Conservation (phyloP, 441 rosid species). For the Syzygium malaccense region DNA sequence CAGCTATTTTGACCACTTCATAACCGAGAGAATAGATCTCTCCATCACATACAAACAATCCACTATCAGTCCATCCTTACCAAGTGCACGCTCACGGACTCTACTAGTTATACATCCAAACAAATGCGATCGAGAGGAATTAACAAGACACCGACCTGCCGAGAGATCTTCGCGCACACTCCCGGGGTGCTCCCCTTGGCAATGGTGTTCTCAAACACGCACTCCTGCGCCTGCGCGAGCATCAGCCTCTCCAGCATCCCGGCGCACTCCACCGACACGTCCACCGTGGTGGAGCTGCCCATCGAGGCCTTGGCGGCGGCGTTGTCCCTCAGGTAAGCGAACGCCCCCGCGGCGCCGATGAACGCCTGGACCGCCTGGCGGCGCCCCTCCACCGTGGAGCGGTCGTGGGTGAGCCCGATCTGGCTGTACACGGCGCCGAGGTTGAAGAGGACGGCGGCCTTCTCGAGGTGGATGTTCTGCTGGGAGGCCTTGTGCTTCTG, state of each 20-base stretch:
- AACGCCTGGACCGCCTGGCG: constrained; percentile 87
- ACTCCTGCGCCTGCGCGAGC: constrained; percentile 96
- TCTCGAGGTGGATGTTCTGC: constrained; percentile 87
- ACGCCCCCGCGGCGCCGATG: constrained; percentile 80
- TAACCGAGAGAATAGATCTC: neutral
- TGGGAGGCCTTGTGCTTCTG: constrained; percentile 75
- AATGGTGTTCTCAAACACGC: constrained; percentile 92
- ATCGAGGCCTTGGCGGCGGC: constrained; percentile 66
- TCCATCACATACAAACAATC: neutral
- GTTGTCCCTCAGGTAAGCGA: constrained; percentile 63
- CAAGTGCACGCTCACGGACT: neutral
- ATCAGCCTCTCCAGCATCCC: constrained; percentile 93
- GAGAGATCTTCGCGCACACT: constrained; percentile 83
- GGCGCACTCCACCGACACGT: constrained; percentile 74
- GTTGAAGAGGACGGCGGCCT: constrained; percentile 83
- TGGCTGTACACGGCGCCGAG: constrained; percentile 80
- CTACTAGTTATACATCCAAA: neutral
- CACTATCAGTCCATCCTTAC: neutral
- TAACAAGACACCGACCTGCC: constrained; percentile 51
- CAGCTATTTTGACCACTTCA: neutral
- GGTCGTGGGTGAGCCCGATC: constrained; percentile 72
- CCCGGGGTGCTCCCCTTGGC: constrained; percentile 97
- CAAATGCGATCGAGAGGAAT: neutral
- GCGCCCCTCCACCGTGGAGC: constrained; percentile 77
- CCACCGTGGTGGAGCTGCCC: constrained; percentile 69